phyloP scores from a whole-genome alignment of 2,329 filamentous ascomycete genomes.

The Phaeosphaeriaceae sp. region DNA sequence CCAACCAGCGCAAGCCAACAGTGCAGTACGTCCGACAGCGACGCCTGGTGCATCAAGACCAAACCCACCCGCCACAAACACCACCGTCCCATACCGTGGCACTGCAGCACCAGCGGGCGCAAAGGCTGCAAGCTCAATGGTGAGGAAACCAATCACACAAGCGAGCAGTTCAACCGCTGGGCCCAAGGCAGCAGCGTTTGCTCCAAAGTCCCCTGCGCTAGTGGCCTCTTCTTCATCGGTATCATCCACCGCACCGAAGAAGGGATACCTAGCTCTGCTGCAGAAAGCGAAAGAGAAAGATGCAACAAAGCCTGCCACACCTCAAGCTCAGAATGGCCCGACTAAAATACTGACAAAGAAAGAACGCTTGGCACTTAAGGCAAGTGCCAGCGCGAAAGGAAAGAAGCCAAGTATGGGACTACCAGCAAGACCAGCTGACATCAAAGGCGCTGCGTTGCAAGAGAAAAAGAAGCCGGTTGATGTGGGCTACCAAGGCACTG shows the following conservation, averaged over 20 bases:
- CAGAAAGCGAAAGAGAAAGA: conserved; percentile 70
- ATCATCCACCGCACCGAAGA: conserved; percentile 63
- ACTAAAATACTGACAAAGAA: conserved; percentile 69
- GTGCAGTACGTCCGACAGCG: conserved; percentile 32
- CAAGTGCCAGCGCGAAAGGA: conserved; percentile 44
- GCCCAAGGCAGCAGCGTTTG: conserved; percentile 28
- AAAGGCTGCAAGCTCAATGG: conserved; percentile 25
- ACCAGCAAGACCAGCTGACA: conserved; percentile 18
- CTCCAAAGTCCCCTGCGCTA: conserved; percentile 26
- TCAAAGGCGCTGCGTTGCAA: conserved; percentile 35
- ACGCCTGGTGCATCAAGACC: conserved; percentile 31
- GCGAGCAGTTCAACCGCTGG: conserved; percentile 18
- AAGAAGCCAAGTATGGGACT: conserved; percentile 36
- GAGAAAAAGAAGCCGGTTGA: conserved; percentile 48
- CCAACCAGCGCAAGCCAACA: conserved; percentile 31
- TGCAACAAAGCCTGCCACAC: conserved; percentile 57
- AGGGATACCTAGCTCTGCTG: conserved; percentile 76
- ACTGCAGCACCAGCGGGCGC: conserved; percentile 41
- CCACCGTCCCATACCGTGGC: conserved; percentile 46
- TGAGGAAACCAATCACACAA: conserved; percentile 32
- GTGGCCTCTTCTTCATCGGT: conserved; percentile 32
- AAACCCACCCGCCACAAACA: conserved; percentile 25
- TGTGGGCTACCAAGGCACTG: conserved; percentile 57
- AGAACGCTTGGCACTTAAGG: conserved; percentile 55
- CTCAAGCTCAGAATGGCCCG: conserved; percentile 77